Percentiles rank a stretch among this genome's conserved stretches.
Conservation (phyloP, 2,329 filamentous ascomycete species). For the Cryoendolithus antarcticus region DNA sequence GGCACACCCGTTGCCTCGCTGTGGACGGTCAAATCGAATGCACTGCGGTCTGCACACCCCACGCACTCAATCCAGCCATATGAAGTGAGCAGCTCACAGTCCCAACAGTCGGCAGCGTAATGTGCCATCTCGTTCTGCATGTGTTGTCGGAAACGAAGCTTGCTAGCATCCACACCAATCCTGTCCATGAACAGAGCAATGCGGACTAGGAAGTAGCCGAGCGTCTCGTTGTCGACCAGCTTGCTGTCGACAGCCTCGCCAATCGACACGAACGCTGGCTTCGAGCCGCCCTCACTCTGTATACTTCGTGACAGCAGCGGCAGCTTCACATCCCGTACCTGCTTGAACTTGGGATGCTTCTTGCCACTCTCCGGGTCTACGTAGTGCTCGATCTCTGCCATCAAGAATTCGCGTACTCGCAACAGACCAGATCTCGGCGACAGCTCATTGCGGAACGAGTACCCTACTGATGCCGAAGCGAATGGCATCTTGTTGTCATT, state of each 20-base stretch:
- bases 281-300: slow-evolving; percentile 76
- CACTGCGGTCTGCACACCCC: slow-evolving; percentile 88
- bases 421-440: slow-evolving; percentile 83
- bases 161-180: slow-evolving; percentile 74
- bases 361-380: slow-evolving; percentile 92
- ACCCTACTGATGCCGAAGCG: slow-evolving; percentile 91
- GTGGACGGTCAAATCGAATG: slow-evolving; percentile 87
- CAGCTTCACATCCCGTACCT: slow-evolving; percentile 74
- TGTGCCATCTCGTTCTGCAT: slow-evolving; percentile 88
- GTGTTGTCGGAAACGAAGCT: slow-evolving; percentile 93
- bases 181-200: slow-evolving; percentile 84
- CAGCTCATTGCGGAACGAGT: slow-evolving; percentile 97
- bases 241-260: slow-evolving; percentile 73
- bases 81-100: slow-evolving; percentile 81
- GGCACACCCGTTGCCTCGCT: slow-evolving; percentile 83
- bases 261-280: slow-evolving; percentile 60
- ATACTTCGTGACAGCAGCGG: slow-evolving; percentile 72
- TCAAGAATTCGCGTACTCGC: slow-evolving; percentile 90
- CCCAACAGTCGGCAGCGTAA: slow-evolving; percentile 96
- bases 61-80: slow-evolving; percentile 98
- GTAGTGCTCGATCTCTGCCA: slow-evolving; percentile 98
- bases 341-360: slow-evolving; percentile 78
- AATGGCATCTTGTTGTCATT: slow-evolving; percentile 95
- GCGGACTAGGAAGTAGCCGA: slow-evolving; percentile 92
- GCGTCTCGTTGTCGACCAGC: slow-evolving; percentile 90